A percentile compares a stretch with the other conserved stretches of the same genome.
phyloP scores from a whole-genome alignment of 495 filamentous ascomycete species.

The Glutinoglossum americanum region DNA sequence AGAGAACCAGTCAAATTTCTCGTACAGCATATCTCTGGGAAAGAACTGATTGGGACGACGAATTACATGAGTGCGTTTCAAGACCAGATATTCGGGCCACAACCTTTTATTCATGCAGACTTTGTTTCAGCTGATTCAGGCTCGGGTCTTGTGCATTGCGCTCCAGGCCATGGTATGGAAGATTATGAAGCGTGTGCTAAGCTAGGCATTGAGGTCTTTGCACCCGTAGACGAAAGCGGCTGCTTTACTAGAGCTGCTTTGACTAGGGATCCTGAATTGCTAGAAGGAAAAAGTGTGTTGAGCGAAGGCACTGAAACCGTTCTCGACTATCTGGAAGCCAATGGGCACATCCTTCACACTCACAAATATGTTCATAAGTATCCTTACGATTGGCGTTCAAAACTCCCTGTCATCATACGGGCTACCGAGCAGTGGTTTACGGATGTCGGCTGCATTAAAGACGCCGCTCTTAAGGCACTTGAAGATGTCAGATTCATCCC shows the following conservation, averaged over 20 bases:
- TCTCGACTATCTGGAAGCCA: slow-evolving; percentile 35
- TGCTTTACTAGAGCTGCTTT: slow-evolving; percentile 55
- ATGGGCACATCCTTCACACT: slow-evolving; percentile 34
- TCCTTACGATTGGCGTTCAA: slow-evolving; percentile 93
- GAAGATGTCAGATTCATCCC: slow-evolving; percentile 60
- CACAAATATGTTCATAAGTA: slow-evolving; percentile 74
- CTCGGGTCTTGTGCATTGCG: slow-evolving; percentile 79
- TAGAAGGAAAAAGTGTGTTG: slow-evolving; percentile 41
- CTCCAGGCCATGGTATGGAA: slow-evolving; percentile 89
- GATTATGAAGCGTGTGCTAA: slow-evolving; percentile 68
- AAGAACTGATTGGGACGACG: slow-evolving; percentile 34
- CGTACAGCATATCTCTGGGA: slow-evolving; percentile 36
- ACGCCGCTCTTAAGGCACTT: slow-evolving; percentile 41
- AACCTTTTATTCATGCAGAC: slow-evolving; percentile 54
- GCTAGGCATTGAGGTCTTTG: slow-evolving; percentile 42
- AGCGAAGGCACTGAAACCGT: slow-evolving; percentile 45
- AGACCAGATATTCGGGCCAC: slow-evolving; percentile 26
- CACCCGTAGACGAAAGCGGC: slow-evolving; percentile 66
- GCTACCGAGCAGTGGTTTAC: slow-evolving; percentile 98
- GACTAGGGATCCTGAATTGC: slow-evolving; percentile 34
- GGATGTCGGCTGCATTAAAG: slow-evolving; percentile 64
- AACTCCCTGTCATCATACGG: slow-evolving; percentile 69
- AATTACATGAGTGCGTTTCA: slow-evolving; percentile 46
- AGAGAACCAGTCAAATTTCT: slow-evolving; percentile 20
- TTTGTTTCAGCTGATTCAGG: slow-evolving; percentile 79